Evolutionary conservation across 495 filamentous ascomycete genomes (phyloP), one percentile per base, ranked within the genome.

Genomic region (Neurospora discreta): DNA sequence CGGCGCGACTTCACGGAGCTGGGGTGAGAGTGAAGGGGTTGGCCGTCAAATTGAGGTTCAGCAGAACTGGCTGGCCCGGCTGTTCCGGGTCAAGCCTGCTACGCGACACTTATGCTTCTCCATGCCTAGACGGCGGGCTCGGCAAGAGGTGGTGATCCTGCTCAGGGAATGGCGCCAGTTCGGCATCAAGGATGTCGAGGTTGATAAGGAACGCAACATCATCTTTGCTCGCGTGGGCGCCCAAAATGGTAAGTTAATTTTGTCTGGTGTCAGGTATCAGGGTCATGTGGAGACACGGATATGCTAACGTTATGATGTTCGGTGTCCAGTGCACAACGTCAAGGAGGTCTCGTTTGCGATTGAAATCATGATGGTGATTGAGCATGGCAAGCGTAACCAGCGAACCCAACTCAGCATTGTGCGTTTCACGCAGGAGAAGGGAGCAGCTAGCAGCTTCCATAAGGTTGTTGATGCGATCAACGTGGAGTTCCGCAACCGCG

Each of bases 71-170:
- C 85, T 99, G 68, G 89, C 91, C 41, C 90, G 91, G 18, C 88
- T 98, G 26, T 91, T 99, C 81, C 89, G 93, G 68, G 90, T 98
- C 79, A 97, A 95, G 77, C 95, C 95, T 0, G 90, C 90, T 0
- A 88, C 83, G 38, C 86, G 87, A 69, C 85, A 90, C 10, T 77
- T 98, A 13, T 93, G 93, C 77, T 90, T 98, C 75, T 85, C 86
- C 7, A 84, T 91, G 26, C 85, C 89, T 3, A 90, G 89, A 68
- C 81, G 87, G 26, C 89, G 89, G 70, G 90, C 90, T 23, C 88
- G 93, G 41, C 90, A 90, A 74, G 93, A 96, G 72, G 82, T 97
- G 5, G 86, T 89, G 41, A 85, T 84, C 23, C 82, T 96, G 41
- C 87, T 98, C 13, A 87, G 86, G 10, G 89, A 91, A 23, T 98